Percentiles rank a stretch among this genome's conserved stretches.
phyloP scores from a whole-genome alignment of 495 filamentous ascomycete genomes.

The Neurospora pannonica region DNA sequence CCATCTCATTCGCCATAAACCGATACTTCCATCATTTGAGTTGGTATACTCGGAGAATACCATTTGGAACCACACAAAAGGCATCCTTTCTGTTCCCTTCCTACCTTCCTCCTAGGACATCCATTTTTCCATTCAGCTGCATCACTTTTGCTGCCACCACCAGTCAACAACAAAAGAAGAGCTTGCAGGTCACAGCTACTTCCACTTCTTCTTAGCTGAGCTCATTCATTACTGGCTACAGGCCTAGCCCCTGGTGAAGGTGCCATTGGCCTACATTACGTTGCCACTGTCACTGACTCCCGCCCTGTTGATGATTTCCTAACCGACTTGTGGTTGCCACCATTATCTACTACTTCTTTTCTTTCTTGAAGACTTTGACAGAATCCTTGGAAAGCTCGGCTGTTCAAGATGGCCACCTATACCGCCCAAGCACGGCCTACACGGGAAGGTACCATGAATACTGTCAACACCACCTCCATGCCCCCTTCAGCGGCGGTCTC shows the following conservation, averaged over 20 bases:
- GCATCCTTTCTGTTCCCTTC: neutral
- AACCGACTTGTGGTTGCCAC: neutral
- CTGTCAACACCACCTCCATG: neutral
- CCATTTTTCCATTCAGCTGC: neutral
- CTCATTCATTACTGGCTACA: neutral
- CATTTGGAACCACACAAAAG: neutral
- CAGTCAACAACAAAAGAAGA: neutral
- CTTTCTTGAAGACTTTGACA: neutral
- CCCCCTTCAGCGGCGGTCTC: neutral
- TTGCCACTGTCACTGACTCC: neutral
- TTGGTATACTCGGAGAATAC: neutral
- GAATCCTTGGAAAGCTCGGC: neutral
- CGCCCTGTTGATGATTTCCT: neutral
- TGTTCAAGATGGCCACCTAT: neutral
- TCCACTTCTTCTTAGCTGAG: neutral
- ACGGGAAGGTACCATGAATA: neutral
- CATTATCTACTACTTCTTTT: neutral
- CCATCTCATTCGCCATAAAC: neutral
- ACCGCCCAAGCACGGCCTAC: neutral
- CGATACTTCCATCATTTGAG: neutral
- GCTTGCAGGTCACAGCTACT: neutral
- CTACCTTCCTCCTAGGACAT: neutral
- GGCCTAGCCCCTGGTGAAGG: neutral
- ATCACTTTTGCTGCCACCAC: neutral
- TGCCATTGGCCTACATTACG: neutral